Percentiles rank a stretch among this genome's conserved stretches.
Conservation (phyloP, 2,329 filamentous ascomycete genomes). For the Alternaria brassicicola region DNA sequence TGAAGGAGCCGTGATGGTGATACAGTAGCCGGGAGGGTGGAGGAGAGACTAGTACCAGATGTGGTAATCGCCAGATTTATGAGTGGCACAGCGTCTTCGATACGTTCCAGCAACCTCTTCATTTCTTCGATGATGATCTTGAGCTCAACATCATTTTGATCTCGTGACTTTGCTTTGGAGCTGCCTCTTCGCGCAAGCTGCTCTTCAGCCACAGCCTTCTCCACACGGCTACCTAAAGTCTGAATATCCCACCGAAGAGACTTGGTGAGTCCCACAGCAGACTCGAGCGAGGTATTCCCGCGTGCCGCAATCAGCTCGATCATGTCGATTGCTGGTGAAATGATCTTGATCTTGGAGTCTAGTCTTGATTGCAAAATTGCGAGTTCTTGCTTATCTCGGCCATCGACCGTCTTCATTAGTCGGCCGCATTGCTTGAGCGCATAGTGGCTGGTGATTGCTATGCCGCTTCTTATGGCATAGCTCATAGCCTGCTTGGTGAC, state of each 20-base stretch:
- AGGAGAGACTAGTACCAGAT: conserved; percentile 85
- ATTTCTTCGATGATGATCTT: conserved; percentile 75
- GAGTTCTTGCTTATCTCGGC: conserved; percentile 74
- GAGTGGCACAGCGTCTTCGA: conserved; percentile 89
- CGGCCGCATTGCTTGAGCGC: conserved; percentile 82
- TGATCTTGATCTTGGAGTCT: conserved; percentile 87
- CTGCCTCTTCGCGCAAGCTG: conserved; percentile 57
- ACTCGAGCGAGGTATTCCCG: conserved; percentile 82
- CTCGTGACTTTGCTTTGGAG: conserved; percentile 57
- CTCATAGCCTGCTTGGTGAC: conserved; percentile 82
- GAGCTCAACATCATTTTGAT: conserved; percentile 68
- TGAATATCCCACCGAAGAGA: conserved; percentile 84
- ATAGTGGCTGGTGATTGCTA: conserved; percentile 83
- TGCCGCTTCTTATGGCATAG: conserved; percentile 85
- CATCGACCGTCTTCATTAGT: conserved; percentile 74
- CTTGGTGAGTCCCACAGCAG: conserved; percentile 81
- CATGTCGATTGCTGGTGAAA: conserved; percentile 89
- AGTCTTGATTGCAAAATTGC: conserved; percentile 73
- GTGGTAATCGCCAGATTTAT: conserved; percentile 94
- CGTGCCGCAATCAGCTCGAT: conserved; percentile 84
- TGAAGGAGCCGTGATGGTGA: conserved; percentile 91
- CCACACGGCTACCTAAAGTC: conserved; percentile 74
- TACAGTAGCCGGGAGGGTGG: conserved; percentile 77
- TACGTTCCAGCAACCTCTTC: conserved; percentile 72
- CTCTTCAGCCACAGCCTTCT: conserved; percentile 69